Base-by-base conservation (phyloP, 2,329 filamentous ascomycete species). In the Colletotrichum graminicola region DNA sequence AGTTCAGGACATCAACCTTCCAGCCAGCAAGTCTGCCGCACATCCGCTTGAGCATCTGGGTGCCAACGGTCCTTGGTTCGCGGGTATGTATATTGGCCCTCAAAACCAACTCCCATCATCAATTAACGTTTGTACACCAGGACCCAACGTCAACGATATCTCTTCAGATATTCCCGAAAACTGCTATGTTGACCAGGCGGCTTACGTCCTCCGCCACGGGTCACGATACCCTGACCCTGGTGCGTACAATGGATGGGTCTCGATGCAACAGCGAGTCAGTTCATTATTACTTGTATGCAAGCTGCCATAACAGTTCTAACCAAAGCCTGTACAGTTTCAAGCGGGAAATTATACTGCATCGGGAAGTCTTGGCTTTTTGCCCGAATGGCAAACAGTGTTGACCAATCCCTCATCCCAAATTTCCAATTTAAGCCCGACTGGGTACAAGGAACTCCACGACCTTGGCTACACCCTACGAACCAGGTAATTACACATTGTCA, bases 151-250 rank as follows among this genome's bases (percentile, higher is more conserved):
- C 57, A 84, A 87, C 71, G 82, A 80, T 16, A 88, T 91, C 66
- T 86, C 86, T 0, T 80, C 85, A 39, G 82, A 86, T 5, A 81
- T 88, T 1, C 90, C 90, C 0, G 81, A 85, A 1, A 83, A 85
- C 54, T 92, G 90, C 76, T 81, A 80, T 12, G 85, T 92, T 5
- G 88, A 92, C 70, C 86, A 90, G 75, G 89, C 87, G 3, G 87
- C 88, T 6, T 91, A 90, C 72, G 80, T 89, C 43, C 83, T 85
- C 2, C 86, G 89, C 23, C 90, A 91, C 80, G 90, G 90, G 23
- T 90, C 88, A 52, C 84, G 90, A 52, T 92, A 87, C 75, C 90
- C 89, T 0, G 90, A 91, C 73, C 80, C 80, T 1, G 88, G 89
- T 5, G 89, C 90, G 6, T 91, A 91, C 71, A 80, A 81, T 6